Evolutionary conservation across 768 basidiomycete species (phyloP).

Genomic region (Lactarius tabidus): DNA sequence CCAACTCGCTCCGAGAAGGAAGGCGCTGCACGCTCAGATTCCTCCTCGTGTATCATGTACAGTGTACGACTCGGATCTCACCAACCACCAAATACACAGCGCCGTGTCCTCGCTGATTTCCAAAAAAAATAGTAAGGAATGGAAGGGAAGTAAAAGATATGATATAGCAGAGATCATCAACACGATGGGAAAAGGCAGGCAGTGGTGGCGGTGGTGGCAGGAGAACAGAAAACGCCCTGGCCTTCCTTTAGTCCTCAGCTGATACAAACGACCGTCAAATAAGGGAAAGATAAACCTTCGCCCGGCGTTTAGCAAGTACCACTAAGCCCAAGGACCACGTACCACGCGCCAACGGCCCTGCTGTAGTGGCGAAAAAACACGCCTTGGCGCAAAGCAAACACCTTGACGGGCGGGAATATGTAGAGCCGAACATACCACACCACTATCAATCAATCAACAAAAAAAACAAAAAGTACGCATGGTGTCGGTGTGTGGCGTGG

Average conservation of each 20-base stretch:
- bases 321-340: background rate
- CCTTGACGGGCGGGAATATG: background rate
- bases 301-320: background rate
- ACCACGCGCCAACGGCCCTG: slow-evolving; percentile 19
- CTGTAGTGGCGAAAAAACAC: background rate
- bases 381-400: background rate
- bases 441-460: background rate
- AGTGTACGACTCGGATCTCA: background rate
- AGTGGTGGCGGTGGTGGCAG: slow-evolving; percentile 19
- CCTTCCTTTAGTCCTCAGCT: slow-evolving; percentile 2
- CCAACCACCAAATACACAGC: background rate
- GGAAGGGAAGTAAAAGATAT: background rate
- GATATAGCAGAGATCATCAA: background rate
- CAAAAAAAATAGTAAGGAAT: background rate
- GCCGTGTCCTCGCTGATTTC: background rate
- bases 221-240: background rate
- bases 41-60: background rate
- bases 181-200: slow-evolving; percentile 14
- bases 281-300: background rate
- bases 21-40: background rate
- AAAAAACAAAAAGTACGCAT: background rate
- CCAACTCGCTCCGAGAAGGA: background rate
- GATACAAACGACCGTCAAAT: background rate
- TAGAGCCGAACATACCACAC: background rate
- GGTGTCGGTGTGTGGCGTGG: background rate